Conservation (phyloP, 2,329 filamentous ascomycete species). For the Fusarium tuaranense region DNA sequence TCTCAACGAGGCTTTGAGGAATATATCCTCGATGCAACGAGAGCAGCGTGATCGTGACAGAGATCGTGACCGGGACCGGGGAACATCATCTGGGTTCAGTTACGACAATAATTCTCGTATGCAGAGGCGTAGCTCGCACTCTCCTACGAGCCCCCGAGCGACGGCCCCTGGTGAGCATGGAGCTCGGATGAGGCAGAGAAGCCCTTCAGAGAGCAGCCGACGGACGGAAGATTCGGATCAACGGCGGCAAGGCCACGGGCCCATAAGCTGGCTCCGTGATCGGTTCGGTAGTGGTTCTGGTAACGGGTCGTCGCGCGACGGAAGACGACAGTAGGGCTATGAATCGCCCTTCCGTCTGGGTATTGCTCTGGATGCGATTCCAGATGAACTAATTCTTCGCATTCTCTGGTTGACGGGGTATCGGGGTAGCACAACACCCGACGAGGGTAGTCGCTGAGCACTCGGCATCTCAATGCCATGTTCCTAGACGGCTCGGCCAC, state of each 20-base stretch:
- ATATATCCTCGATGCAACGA: constrained; percentile 44
- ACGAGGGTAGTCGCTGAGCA: neutral
- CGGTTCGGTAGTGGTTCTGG: constrained; percentile 50
- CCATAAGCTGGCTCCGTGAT: constrained; percentile 59
- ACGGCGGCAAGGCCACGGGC: constrained; percentile 49
- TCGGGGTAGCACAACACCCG: neutral
- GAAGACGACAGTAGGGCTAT: constrained; percentile 43
- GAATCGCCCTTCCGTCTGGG: constrained; percentile 20
- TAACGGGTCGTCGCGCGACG: constrained; percentile 46
- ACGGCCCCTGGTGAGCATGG: constrained; percentile 45
- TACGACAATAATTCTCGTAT: constrained; percentile 51
- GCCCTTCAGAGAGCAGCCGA: constrained; percentile 53
- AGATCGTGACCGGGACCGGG: constrained; percentile 32
- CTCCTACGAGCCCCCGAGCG: constrained; percentile 52
- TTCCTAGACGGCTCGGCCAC: neutral
- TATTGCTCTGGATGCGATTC: neutral
- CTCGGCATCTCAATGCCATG: neutral
- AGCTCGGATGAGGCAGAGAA: constrained; percentile 52
- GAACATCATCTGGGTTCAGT: constrained; percentile 41
- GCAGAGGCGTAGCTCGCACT: constrained; percentile 54
- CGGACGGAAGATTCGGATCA: constrained; percentile 46
- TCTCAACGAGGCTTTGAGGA: constrained; percentile 48
- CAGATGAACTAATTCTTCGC: constrained; percentile 7
- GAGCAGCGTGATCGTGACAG: constrained; percentile 44
- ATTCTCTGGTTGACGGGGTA: constrained; percentile 5